Base-by-base conservation (phyloP, 306 rosid genomes). In the Lathyrus aphaca region DNA sequence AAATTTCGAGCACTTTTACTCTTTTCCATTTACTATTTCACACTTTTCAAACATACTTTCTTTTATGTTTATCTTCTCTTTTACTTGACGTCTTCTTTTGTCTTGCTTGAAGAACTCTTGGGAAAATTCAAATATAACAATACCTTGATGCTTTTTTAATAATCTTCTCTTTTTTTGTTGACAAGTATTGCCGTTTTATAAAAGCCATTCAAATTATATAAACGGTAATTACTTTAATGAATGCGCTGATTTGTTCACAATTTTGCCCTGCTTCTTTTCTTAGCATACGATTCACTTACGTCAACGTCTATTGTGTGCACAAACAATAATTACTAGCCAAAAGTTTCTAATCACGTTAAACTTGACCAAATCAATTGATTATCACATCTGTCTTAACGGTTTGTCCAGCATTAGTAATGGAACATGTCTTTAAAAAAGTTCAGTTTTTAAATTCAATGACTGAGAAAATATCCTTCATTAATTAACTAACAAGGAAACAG, bases 381-480 rank as follows among this genome's bases (percentile, higher is more conserved):
- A 42, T 32, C 23, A 18, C 70, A 10, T 40, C 16, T 15, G 18
- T 21, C 48, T 19, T 12, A 13, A 10, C 9, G 25, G 38, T 64
- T 37, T 77, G 30, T 27, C 50, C 78, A 57, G 44, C 10, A 44
- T 12, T 37, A n/a, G 57, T 10, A 54, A 68, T 37, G 30, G 38
- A n/a, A 16, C 39, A 14, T 27, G 62, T 32, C 25, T 57, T 38
- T 25, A 15, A 39, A 16, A 15, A 40, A 57, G 7, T 39, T 32
- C 50, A 68, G 39, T 7, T 49, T 37, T 67, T 46, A 40, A 73
- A 63, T 13, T 61, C 75, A 51, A 63, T 5, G 72, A 49, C 39
- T 10, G n/a, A 51, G 12, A 74, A 17, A 57, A 27, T 69, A 53
- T 42, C 55, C 12, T 10, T 42, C n/a, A 53, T 21, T 21, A 53